Evolutionary conservation across 176 grass and related monocot species (phyloP).

Genomic region (Cenchrus purpureus): DNA sequence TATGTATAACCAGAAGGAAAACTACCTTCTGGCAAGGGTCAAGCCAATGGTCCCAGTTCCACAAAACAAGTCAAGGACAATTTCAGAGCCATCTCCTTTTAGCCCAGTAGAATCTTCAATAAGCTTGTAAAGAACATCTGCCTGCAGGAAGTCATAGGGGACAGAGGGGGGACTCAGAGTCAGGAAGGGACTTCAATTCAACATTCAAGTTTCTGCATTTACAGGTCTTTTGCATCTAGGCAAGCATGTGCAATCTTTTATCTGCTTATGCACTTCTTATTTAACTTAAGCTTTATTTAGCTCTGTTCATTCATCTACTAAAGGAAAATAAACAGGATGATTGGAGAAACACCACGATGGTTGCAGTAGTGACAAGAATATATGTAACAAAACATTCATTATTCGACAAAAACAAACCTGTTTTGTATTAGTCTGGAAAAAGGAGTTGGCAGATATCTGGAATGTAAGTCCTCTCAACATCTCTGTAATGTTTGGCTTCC

Average conservation of each 20-base stretch:
- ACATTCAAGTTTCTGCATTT: conserved; percentile 1
- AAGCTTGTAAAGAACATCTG: conserved; percentile 90
- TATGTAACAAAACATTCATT: conserved; percentile 20
- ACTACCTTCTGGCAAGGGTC: conserved; percentile 83
- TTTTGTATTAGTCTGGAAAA: conserved; percentile 97
- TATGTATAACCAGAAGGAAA: neutral
- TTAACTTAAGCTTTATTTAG: conserved; percentile 3
- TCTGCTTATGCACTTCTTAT: conserved; percentile 13
- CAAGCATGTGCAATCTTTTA: conserved; percentile 1
- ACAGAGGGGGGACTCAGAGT: neutral
- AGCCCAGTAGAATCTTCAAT: conserved; percentile 85
- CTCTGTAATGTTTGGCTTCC: conserved; percentile 85
- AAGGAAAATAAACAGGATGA: neutral
- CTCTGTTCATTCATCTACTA: conserved; percentile 27
- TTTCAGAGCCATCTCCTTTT: conserved; percentile 88
- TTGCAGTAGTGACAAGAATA: neutral
- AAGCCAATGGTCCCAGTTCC: conserved; percentile 98
- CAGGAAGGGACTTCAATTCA: conserved; percentile 11
- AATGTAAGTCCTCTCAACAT: conserved; percentile 94
- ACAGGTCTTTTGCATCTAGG: conserved; percentile 1
- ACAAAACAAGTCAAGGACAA: conserved; percentile 94
- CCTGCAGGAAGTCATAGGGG: conserved; percentile 50
- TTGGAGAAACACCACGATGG: neutral
- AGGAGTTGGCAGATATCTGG: conserved; percentile 98
- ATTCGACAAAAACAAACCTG: conserved; percentile 60